Evolutionary conservation across 2,329 filamentous ascomycete species (phyloP), one percentile per base, ranked within the genome.

Genomic region (Aspergillus costaricaensis): DNA sequence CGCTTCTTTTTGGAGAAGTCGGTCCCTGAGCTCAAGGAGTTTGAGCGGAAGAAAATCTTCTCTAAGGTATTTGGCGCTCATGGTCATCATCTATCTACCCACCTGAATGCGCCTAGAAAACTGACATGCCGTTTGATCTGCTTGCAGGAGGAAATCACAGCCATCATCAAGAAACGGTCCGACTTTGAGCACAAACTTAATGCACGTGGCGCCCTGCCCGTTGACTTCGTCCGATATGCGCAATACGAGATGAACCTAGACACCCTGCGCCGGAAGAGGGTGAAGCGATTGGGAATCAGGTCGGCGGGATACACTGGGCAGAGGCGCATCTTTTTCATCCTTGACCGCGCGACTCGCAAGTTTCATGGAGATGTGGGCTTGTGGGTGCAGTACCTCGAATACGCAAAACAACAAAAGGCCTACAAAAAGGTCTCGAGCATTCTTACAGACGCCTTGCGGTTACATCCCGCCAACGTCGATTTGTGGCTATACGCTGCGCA

Each of bases 1-100:
- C 91, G 94, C 60, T 98, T 94, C 79, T 97, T 91, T 77, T 85
- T 98, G 65, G 95, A 99, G 81, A 90, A 94, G 68, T 90, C 91
- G 2, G 91, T 97, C 47, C 92, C 93, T 15, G 93, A 98, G 76
- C 85, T 99, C 59, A 91, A 92, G 64, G 92, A 96, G 71, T 96
- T 92, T 76, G 91, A 96, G 77, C 86, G 91, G 66, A 97, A 96
- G 77, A 89, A 91, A 69, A 90, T 99, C 68, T 99, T 99, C 79
- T 86, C 85, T 62, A 88, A 89, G 80, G 91, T 91, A 76, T 36
- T 77, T 69, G 53, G 36, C 25, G 14, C n/a, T 17, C 49, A 30
- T 12, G 14, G 7, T 27, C 50, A 19, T 8, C 38, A 41, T 30
- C 43, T 41, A 44, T 30, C 43, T 15, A 10, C n/a, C n/a, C 21